Base-by-base conservation (phyloP, 164 flowering plant genomes). In the Cinnamomum micranthum region DNA sequence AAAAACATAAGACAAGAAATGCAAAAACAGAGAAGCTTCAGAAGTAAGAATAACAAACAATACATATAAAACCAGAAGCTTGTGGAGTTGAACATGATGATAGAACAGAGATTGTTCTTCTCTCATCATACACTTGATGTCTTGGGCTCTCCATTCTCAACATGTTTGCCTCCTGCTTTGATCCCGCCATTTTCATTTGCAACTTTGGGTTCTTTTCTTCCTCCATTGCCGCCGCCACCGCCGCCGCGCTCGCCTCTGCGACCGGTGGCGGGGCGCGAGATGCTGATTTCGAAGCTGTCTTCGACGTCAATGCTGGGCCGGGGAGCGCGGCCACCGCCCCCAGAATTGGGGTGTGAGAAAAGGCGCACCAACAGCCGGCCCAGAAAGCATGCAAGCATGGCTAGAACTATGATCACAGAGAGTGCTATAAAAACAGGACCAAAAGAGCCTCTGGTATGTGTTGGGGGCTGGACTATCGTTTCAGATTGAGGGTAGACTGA, bases 401-500 rank as follows among this genome's bases (percentile, higher is more conserved):
- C 84, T 12, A 95, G 71, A 14, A 87, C 95, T 12, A 87, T 73
- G 41, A 92, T 90, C 9, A 89, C 86, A 19, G 93, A 89, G 70
- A 95, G 77, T 50, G 90, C 94, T 10, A 86, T 86, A 65, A 92
- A 91, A 7, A 94, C 97, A 0, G 91, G 85, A 68, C 92, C 95
- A 63, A 91, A 94, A 0, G 95, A 89, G 17, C 94, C 94, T 69
- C 85, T 78, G 2, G 90, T 85, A 81, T 85, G 91, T 50, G 79
- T 68, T 19, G 73, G 24, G 24, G 76, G 65, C 10, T 70, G 65
- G 31, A 77, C 19, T 25, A 74, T 52, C 67, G 69, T 75, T 15
- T 55, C 60, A 2, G 78, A 62, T 10, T 78, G 72, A 2, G 85
- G 85, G 66, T 82, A 82, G 17, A 73, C 68, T 2, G 60, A 15